These are phyloP conservation scores for Cercospora sp. DNA, from an alignment of 2,329 filamentous ascomycete genomes.

Conservation along the genomic window DNA sequence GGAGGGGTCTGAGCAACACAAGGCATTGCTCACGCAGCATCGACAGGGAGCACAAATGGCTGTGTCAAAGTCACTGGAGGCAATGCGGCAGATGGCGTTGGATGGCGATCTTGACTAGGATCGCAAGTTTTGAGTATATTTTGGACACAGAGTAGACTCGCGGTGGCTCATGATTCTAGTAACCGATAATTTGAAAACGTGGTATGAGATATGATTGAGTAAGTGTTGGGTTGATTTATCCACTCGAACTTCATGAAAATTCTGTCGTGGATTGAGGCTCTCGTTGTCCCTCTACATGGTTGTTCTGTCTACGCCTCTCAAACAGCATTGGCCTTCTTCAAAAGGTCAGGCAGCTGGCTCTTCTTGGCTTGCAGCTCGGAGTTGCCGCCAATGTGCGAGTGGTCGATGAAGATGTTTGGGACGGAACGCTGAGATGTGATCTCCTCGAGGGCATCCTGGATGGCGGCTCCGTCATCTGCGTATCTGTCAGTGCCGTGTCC, in stretches of 20 bases:
- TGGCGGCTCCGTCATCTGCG: conserved; percentile 74
- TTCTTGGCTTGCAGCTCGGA: conserved; percentile 75
- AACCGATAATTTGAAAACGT: not conserved
- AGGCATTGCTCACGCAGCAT: conserved; percentile 34
- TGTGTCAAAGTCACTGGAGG: conserved; percentile 46
- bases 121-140: not conserved
- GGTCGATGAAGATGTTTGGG: conserved; percentile 89
- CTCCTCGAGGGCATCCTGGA: conserved; percentile 80
- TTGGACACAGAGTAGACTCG: not conserved
- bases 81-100: conserved; percentile 45
- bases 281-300: not conserved
- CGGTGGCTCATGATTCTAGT: not conserved
- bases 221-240: not conserved
- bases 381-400: conserved; percentile 95
- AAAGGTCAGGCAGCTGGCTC: conserved; percentile 62
- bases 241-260: not conserved
- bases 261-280: not conserved
- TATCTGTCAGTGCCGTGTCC: not conserved
- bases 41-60: conserved; percentile 42
- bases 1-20: conserved; percentile 40
- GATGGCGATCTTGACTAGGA: conserved; percentile 32
- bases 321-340: conserved; percentile 64
- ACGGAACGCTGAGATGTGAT: conserved; percentile 85
- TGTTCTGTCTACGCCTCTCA: conserved; percentile 40
- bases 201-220: not conserved